A percentile compares a stretch with the other conserved stretches of the same genome.
Conservation (phyloP, 202 grass and related monocot species). For the Dendrocalamus latiflorus region DNA sequence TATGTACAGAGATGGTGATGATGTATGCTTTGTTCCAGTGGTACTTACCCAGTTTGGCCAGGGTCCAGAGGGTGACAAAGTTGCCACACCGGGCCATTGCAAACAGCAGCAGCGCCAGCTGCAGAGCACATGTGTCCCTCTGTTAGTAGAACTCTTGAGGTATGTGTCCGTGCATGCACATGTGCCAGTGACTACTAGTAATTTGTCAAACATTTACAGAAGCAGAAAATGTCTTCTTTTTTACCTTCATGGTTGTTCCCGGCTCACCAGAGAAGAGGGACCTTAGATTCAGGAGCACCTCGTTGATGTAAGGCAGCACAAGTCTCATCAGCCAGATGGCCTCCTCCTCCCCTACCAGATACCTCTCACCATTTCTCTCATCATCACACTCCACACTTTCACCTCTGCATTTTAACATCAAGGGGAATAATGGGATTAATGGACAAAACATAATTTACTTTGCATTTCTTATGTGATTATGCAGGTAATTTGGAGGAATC, state of each 20-base stretch:
- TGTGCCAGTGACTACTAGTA: no score
- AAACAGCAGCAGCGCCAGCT: constrained; percentile 91
- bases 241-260: constrained; percentile 90
- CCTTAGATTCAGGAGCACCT: constrained; percentile 65
- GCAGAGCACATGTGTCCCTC: constrained; percentile 40
- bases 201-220: neutral
- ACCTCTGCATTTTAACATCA: no score
- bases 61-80: constrained; percentile 78
- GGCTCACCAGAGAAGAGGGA: constrained; percentile 94
- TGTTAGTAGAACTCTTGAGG: constrained; percentile 42
- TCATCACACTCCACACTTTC: constrained; percentile 52
- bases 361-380: constrained; percentile 24
- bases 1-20: neutral
- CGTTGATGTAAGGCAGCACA: constrained; percentile 84
- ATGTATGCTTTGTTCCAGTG: neutral
- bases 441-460: neutral
- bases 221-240: neutral
- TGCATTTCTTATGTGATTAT: neutral
- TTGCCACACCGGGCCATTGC: constrained; percentile 88
- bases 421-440: no score
- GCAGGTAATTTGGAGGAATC: neutral
- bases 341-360: constrained; percentile 88
- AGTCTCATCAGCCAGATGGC: constrained; percentile 88
- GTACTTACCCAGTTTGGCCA: constrained; percentile 73
- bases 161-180: neutral